Percentiles rank a stretch among this genome's conserved stretches.
Evolutionary conservation across 306 rosid genomes (phyloP).

Genomic region (Pterocarpus santalinus): DNA sequence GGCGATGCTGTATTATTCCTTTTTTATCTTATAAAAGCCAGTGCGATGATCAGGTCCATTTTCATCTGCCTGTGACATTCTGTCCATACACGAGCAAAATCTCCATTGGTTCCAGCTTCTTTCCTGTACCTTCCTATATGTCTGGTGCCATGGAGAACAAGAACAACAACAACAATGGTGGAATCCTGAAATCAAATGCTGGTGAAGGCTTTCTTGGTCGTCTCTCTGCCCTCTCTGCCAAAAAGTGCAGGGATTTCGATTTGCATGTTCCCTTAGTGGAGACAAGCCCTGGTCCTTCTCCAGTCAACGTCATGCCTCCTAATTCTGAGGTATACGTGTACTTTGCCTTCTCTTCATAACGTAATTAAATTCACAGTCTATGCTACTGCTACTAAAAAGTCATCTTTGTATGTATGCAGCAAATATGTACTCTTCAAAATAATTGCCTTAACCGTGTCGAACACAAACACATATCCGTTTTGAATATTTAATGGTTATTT

Average conservation of each 20-base stretch:
- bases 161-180: not conserved
- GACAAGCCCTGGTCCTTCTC: slow-evolving; percentile 37
- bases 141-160: not conserved
- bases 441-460: too few species aligned
- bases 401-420: too few species aligned
- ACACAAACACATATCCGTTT: too few species aligned
- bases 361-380: not conserved
- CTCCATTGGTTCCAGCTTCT: not conserved
- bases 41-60: not conserved
- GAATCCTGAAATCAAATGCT: not conserved
- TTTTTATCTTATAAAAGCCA: not conserved
- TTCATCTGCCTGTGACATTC: not conserved
- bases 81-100: not conserved
- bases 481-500: too few species aligned
- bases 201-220: not conserved
- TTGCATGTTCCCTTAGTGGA: slow-evolving; percentile 47
- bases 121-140: too few species aligned
- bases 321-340: slow-evolving; percentile 51
- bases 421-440: too few species aligned
- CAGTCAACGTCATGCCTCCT: slow-evolving; percentile 58
- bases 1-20: not conserved
- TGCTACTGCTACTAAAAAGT: not conserved
- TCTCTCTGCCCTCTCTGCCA: not conserved
- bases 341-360: too few species aligned
- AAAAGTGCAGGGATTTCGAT: slow-evolving; percentile 52